These are phyloP conservation scores for Iberis amara DNA, from an alignment of 441 rosid species.

Conservation along the genomic window DNA sequence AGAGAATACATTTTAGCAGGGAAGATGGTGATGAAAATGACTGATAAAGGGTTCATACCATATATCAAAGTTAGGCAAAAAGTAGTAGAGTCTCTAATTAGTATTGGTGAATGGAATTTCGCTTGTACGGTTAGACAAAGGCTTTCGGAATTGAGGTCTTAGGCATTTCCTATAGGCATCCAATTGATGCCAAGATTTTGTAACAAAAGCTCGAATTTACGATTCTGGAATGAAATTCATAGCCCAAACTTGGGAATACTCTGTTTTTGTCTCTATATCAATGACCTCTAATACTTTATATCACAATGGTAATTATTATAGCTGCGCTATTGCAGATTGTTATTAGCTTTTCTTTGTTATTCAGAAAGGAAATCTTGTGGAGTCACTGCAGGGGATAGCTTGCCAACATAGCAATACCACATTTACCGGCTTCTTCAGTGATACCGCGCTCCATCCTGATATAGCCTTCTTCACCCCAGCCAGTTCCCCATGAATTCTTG, in stretches of 20 bases:
- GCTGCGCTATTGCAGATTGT: slow-evolving; percentile 27
- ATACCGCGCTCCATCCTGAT: slow-evolving; percentile 42
- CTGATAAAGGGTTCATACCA: slow-evolving; percentile 74
- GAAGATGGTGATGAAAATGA: slow-evolving; percentile 63
- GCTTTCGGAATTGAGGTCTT: slow-evolving; percentile 54
- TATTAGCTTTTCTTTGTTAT: background rate
- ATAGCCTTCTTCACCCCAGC: slow-evolving; percentile 77
- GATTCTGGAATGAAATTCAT: slow-evolving; percentile 14
- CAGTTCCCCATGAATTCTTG: slow-evolving; percentile 71
- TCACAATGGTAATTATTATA: slow-evolving; percentile 8
- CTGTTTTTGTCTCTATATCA: slow-evolving; percentile 3
- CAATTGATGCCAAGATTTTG: slow-evolving; percentile 20
- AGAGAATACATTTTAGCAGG: slow-evolving; percentile 67
- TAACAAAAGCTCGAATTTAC: slow-evolving; percentile 18
- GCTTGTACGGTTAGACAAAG: slow-evolving; percentile 68
- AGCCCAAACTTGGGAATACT: slow-evolving; percentile 10
- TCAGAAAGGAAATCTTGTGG: slow-evolving; percentile 16
- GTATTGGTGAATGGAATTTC: slow-evolving; percentile 55
- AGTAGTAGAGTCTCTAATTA: slow-evolving; percentile 58
- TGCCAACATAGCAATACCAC: slow-evolving; percentile 64
- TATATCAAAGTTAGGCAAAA: slow-evolving; percentile 65
- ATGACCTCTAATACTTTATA: slow-evolving; percentile 26
- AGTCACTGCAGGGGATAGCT: slow-evolving; percentile 56
- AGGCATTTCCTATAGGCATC: slow-evolving; percentile 25
- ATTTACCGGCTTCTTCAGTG: slow-evolving; percentile 36